Evolutionary conservation across 1,284 basidiomycete species (phyloP).

Genomic region (Apiotrichum gamsii): DNA sequence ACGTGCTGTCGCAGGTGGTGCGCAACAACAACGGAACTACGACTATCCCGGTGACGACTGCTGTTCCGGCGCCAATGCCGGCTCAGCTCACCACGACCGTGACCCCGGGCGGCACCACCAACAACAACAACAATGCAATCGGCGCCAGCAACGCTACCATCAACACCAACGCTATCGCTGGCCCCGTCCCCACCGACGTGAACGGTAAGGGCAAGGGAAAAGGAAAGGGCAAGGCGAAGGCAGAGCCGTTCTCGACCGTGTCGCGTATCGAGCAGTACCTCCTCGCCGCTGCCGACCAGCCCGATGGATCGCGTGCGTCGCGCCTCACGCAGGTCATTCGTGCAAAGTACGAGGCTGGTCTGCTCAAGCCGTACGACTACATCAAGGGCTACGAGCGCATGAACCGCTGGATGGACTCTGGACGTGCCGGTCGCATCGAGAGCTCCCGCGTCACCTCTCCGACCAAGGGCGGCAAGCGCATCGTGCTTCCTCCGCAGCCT

Average conservation of each 20-base stretch:
- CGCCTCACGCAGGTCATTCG: conserved; percentile 86
- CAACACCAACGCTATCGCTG: not conserved
- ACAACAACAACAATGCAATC: not conserved
- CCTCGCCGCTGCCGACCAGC: conserved; percentile 91
- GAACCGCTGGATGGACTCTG: conserved; percentile 82
- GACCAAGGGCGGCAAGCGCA: conserved; percentile 5
- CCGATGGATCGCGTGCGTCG: conserved; percentile 81
- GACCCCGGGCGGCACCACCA: no score
- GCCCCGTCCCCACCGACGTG: not conserved
- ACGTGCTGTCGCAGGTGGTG: conserved; percentile 31
- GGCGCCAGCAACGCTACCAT: not conserved
- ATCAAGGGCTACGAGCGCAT: conserved; percentile 86
- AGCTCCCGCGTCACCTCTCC: conserved; percentile 8
- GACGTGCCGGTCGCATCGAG: conserved; percentile 51
- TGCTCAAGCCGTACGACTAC: conserved; percentile 93
- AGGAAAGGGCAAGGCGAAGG: conserved; percentile 16
- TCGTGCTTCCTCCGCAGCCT: conserved; percentile 6
- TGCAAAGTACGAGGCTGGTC: conserved; percentile 92
- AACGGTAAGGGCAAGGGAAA: not conserved
- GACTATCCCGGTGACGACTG: not conserved
- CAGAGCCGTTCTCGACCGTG: conserved; percentile 17
- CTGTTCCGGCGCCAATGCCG: not conserved
- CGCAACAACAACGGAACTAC: not conserved
- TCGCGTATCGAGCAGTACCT: conserved; percentile 57
- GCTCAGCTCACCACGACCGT: not conserved